Evolutionary conservation across 257 asterid genomes (phyloP).

Genomic region (Nicotiana undulata): DNA sequence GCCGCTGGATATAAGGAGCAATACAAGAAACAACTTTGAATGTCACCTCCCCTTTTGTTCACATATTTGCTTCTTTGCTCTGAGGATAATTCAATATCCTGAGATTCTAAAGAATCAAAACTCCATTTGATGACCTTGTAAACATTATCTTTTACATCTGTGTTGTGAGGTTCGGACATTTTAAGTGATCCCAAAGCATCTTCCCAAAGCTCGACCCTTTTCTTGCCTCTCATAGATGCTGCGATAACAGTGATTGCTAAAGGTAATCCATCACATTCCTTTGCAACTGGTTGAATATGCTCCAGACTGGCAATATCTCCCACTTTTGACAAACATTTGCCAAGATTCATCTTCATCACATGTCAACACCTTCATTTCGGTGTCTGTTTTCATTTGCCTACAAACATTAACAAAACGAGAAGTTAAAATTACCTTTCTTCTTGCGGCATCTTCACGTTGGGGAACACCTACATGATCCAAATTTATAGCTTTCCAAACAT

Average conservation of each 20-base stretch:
- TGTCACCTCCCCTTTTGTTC: not conserved
- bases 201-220: not conserved
- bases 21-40: conserved; percentile 10
- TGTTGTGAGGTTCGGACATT: conserved; percentile 4
- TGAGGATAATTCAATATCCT: not conserved
- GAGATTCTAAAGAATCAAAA: conserved; percentile 12
- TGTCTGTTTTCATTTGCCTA: not conserved
- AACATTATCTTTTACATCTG: not conserved
- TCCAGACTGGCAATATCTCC: not conserved
- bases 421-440: conserved; percentile 11
- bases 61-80: not conserved
- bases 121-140: conserved; percentile 14
- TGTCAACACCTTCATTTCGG: not conserved
- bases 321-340: not conserved
- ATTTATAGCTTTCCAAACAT: conserved; percentile 12
- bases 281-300: not conserved
- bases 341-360: conserved; percentile 1
- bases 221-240: conserved; percentile 6
- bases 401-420: not conserved
- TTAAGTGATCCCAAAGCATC: not conserved
- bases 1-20: conserved; percentile 14
- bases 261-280: conserved; percentile 7
- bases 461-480: conserved; percentile 9
- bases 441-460: not conserved
- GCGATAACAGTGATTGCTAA: conserved; percentile 5